Evolutionary conservation across 805 yeast species (phyloP).

Genomic region (Starmerella roubikii): DNA sequence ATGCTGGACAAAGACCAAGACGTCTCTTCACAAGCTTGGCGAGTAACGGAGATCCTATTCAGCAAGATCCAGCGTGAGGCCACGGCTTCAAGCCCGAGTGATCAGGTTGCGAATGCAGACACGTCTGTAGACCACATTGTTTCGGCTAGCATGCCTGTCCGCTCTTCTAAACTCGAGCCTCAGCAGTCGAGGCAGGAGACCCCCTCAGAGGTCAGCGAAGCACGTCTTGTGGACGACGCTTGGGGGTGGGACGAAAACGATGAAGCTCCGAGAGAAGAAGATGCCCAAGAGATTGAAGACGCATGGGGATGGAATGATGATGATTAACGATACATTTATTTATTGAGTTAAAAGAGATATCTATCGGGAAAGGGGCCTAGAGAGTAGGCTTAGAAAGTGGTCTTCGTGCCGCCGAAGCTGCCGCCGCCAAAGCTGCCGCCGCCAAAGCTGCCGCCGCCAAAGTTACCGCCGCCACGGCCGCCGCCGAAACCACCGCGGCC

Average conservation of each 20-base stretch:
- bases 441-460: conserved; percentile 2
- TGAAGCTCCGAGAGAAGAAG: conserved; percentile 9
- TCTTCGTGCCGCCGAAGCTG: conserved; percentile 5
- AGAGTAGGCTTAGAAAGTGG: conserved; percentile 3
- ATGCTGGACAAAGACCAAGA: conserved; percentile 58
- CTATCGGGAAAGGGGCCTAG: too few species aligned
- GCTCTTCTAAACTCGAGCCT: background rate
- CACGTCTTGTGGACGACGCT: background rate
- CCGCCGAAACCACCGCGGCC: conserved; percentile 5
- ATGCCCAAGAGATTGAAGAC: conserved; percentile 23
- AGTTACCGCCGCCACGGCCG: conserved; percentile 6
- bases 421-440: conserved; percentile 2
- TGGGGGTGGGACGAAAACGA: conserved; percentile 16
- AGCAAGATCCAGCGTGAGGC: conserved; percentile 38
- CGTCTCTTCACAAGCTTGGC: conserved; percentile 61
- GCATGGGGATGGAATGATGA: conserved; percentile 21
- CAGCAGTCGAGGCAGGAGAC: background rate
- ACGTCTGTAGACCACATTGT: background rate
- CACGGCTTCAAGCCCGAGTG: conserved; percentile 14
- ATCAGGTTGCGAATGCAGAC: background rate
- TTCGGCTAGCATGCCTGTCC: background rate
- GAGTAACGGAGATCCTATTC: conserved; percentile 50
- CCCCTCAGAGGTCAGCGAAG: too few species aligned
- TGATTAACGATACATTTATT: background rate
- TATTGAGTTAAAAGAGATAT: background rate